These are phyloP conservation scores for Aspergillus homomorphus DNA, from an alignment of 495 filamentous ascomycete genomes.

Conservation along the genomic window DNA sequence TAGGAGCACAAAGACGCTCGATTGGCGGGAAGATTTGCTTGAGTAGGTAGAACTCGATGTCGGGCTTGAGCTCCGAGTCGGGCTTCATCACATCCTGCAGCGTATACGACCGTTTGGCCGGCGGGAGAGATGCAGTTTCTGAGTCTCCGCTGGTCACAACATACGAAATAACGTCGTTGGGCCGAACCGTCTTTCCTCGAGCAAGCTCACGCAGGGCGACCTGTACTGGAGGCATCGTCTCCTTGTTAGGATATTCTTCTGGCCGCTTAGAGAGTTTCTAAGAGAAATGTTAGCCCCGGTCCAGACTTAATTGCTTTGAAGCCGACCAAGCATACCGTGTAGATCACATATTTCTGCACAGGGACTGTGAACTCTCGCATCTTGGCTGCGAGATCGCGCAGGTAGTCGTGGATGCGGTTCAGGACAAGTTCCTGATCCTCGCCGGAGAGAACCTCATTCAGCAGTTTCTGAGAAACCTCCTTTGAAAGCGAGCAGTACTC, in stretches of 20 bases:
- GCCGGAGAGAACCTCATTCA: conserved; percentile 90
- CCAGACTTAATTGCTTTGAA: neutral
- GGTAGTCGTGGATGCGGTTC: conserved; percentile 85
- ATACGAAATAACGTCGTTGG: conserved; percentile 94
- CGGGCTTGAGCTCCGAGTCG: conserved; percentile 70
- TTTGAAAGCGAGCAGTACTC: conserved; percentile 95
- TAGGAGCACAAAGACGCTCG: conserved; percentile 94
- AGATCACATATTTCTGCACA: conserved; percentile 88
- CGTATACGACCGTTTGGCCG: conserved; percentile 84
- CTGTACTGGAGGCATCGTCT: conserved; percentile 96
- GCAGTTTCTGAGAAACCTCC: conserved; percentile 76
- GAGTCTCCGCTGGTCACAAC: conserved; percentile 80
- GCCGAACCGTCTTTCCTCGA: conserved; percentile 79
- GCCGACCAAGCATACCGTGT: conserved; percentile 56
- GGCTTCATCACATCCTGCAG: conserved; percentile 80
- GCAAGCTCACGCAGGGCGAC: conserved; percentile 87
- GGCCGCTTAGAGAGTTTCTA: conserved; percentile 90
- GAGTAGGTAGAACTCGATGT: conserved; percentile 93
- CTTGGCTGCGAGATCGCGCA: conserved; percentile 73
- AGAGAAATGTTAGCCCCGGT: conserved; percentile 14
- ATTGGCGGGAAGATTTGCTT: conserved; percentile 99
- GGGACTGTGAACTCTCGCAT: conserved; percentile 78
- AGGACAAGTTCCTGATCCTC: conserved; percentile 89
- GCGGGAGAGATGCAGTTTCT: conserved; percentile 58
- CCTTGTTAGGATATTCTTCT: conserved; percentile 86